These are phyloP conservation scores for Cyberlindnera lachancei DNA, from an alignment of 805 yeast genomes.

Conservation along the genomic window DNA sequence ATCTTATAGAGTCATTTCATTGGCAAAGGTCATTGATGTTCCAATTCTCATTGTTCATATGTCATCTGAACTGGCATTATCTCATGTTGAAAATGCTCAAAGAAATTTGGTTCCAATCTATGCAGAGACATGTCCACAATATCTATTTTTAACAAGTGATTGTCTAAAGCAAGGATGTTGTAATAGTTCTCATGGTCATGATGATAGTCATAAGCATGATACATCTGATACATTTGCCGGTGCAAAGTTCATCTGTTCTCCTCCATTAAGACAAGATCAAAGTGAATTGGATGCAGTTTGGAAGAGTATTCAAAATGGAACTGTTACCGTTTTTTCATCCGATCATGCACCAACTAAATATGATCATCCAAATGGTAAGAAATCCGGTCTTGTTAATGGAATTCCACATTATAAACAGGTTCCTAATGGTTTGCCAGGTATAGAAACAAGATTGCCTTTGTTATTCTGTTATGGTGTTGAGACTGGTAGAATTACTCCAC, in stretches of 20 bases:
- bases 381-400: slow-evolving; percentile 32
- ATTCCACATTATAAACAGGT: slow-evolving; percentile 34
- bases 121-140: slow-evolving; percentile 47
- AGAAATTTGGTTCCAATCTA: slow-evolving; percentile 33
- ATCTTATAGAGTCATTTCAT: slow-evolving; percentile 37
- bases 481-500: slow-evolving; percentile 31
- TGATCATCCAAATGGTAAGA: slow-evolving; percentile 35
- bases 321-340: slow-evolving; percentile 37
- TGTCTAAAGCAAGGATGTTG: slow-evolving; percentile 23
- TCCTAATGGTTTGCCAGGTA: slow-evolving; percentile 44
- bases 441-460: slow-evolving; percentile 39
- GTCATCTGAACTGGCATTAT: slow-evolving; percentile 35
- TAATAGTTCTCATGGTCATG: too few relatives aligned
- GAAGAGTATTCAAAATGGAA: slow-evolving; percentile 38
- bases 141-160: slow-evolving; percentile 35
- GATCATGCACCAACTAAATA: slow-evolving; percentile 42
- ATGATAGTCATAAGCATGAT: slow-evolving; percentile 17
- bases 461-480: slow-evolving; percentile 39
- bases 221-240: slow-evolving; percentile 33
- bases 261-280: slow-evolving; percentile 36
- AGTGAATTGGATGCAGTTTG: slow-evolving; percentile 37
- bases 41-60: slow-evolving; percentile 42
- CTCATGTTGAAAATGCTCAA: slow-evolving; percentile 36
- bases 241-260: slow-evolving; percentile 44
- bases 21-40: slow-evolving; percentile 36